These are phyloP conservation scores for Brassica hybrid DNA, from an alignment of 441 rosid genomes.

Conservation along the genomic window DNA sequence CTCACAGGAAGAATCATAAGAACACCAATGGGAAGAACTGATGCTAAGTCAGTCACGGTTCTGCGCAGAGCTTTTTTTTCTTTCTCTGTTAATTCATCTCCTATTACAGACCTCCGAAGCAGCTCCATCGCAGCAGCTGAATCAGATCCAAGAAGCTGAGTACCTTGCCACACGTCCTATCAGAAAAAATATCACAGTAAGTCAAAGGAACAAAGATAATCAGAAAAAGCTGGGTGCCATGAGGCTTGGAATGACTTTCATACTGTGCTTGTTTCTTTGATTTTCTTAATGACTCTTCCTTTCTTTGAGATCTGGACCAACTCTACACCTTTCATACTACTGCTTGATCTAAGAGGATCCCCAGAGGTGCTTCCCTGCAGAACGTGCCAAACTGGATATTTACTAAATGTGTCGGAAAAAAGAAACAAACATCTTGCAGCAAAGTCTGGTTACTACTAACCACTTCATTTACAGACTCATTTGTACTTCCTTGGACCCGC, in stretches of 20 bases:
- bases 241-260: conserved; percentile 38
- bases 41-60: too few species aligned
- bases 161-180: conserved; percentile 94
- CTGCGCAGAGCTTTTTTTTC: too few species aligned
- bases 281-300: conserved; percentile 70
- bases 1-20: too few species aligned
- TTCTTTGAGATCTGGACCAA: conserved; percentile 66
- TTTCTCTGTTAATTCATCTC: too few species aligned
- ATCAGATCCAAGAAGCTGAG: conserved; percentile 70
- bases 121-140: too few species aligned
- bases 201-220: not conserved
- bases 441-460: not conserved
- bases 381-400: conserved; percentile 28
- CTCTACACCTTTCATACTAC: conserved; percentile 50
- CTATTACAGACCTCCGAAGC: too few species aligned
- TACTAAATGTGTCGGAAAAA: conserved; percentile 7
- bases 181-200: not conserved
- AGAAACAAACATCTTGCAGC: not conserved
- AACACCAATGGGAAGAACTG: too few species aligned
- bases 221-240: conserved; percentile 7
- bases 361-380: conserved; percentile 57
- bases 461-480: too few species aligned
- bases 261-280: conserved; percentile 91
- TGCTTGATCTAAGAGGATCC: conserved; percentile 41
- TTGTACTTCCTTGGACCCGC: too few species aligned